Evolutionary conservation across 1,284 basidiomycete genomes (phyloP), one percentile per base, ranked within the genome.

Genomic region (Porodaedalea pini): DNA sequence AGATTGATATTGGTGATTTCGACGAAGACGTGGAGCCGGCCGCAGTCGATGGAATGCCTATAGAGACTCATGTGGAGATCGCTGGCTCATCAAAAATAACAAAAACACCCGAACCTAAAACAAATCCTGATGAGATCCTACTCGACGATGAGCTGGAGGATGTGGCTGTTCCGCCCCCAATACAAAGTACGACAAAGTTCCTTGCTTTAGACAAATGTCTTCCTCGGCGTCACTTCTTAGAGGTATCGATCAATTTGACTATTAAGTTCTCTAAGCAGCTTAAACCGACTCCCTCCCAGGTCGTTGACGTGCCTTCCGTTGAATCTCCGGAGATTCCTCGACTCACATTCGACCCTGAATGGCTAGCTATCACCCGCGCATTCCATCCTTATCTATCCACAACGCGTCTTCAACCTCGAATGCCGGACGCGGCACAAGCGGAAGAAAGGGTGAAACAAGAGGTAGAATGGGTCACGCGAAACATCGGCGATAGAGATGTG

Each of bases 151-250:
- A 86, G 59, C 83, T 83, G 60, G 74, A 75, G 3, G 66, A 73
- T 4, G 75, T 77, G 11, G 73, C 69, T n/a, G 65, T 67, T 3
- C 68, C 67, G 2, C 67, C 67, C 2, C 68, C 69, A 6, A 64
- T 64, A 2, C 66, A 65, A 60, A 67, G 61, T 21, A 66, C 70
- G 58, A 98, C 96, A 0, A 81, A 78, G 52, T 99, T 99, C 71
- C 73, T 99, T 10, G 94, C 96, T 1, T 75, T 99, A 2, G 94
- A 97, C 74, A 98, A 99, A 70, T 98, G 94, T 66, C 79, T 94
- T 0, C 86, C 88, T 0, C 78, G 77, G 8, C 81, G 90, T 49
- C 82, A 90, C 51, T 97, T 94, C 68, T 78, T 99, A 3, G 93
- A 98, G 79, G 93, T 92, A 64, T 55, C 68, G 65, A 63, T 47